Conservation (phyloP, 1,139 yeast genomes). For the Geotrichum aggregatum region DNA sequence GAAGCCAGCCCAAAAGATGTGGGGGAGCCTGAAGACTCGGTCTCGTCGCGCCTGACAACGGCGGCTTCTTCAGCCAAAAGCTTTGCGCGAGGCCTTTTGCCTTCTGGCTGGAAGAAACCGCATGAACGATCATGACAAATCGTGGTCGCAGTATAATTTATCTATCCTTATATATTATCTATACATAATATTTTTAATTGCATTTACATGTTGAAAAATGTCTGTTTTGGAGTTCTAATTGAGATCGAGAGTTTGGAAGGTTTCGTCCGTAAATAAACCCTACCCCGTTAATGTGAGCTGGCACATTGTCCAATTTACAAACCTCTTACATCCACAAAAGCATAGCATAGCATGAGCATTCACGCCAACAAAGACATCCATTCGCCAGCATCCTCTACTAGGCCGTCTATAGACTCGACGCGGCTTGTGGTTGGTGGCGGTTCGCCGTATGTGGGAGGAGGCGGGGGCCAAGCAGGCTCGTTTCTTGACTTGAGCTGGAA, state of each 20-base stretch:
- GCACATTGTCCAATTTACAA: constrained; percentile 1
- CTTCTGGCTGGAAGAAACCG: constrained; percentile 12
- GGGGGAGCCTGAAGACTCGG: neutral
- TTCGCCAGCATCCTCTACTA: constrained; percentile 12
- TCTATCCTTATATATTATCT: neutral
- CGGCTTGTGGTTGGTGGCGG: constrained; percentile 4
- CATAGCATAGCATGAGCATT: neutral
- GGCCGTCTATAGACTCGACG: constrained; percentile 12
- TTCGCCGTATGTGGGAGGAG: constrained; percentile 1
- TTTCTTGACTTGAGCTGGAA: constrained; percentile 1
- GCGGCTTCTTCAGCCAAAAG: constrained; percentile 16
- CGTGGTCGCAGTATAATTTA: constrained; percentile 3
- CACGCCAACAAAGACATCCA: constrained; percentile 6
- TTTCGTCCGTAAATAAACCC: neutral
- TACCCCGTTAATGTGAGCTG: constrained; percentile 1
- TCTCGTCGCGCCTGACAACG: constrained; percentile 4
- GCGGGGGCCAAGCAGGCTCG: neutral
- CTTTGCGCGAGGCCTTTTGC: constrained; percentile 15
- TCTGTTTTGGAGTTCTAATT: neutral
- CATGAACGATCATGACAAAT: constrained; percentile 1
- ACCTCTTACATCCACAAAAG: neutral
- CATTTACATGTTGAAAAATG: neutral
- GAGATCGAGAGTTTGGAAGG: neutral
- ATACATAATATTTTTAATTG: neutral
- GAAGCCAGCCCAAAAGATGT: neutral